phyloP scores from a whole-genome alignment of 306 rosid species.

The Casuarina equisetifolia region DNA sequence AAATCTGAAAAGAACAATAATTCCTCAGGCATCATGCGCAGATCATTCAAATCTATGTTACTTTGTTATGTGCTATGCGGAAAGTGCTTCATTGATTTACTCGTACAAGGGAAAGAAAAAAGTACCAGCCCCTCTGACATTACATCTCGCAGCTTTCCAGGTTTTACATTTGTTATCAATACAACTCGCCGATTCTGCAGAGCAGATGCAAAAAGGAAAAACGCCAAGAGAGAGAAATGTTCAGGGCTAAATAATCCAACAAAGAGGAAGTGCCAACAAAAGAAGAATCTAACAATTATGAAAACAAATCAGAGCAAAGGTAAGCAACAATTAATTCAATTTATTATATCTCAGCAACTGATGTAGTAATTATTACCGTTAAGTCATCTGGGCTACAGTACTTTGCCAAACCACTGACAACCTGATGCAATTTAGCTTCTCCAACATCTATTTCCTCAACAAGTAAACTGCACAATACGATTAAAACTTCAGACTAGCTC shows the following conservation, averaged over 20 bases:
- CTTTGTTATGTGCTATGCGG: neutral
- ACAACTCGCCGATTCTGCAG: constrained; percentile 77
- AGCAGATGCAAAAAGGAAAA: constrained; percentile 22
- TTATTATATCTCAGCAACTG: constrained; percentile 3
- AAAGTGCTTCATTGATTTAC: neutral
- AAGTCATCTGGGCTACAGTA: constrained; percentile 77
- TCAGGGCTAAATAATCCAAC: neutral
- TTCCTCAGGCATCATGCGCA: neutral
- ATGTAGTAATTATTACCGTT: constrained; percentile 50
- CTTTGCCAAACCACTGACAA: constrained; percentile 94
- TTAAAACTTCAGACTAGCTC: constrained; percentile 13
- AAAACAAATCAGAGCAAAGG: neutral
- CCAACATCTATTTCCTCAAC: constrained; percentile 98
- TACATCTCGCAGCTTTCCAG: constrained; percentile 95
- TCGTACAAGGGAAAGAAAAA: constrained; percentile 7
- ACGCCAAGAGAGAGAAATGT: constrained; percentile 5
- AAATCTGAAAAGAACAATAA: neutral
- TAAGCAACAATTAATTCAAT: constrained; percentile 7
- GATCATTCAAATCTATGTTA: neutral
- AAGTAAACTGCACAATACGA: constrained; percentile 58
- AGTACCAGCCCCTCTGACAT: constrained; percentile 93
- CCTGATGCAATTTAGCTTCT: constrained; percentile 82
- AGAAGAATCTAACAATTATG: neutral
- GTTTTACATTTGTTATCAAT: constrained; percentile 90
- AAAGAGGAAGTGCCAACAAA: neutral